Evolutionary conservation across 805 yeast genomes (phyloP), one percentile per base, ranked within the genome.

Genomic region (Pichia nakasei): DNA sequence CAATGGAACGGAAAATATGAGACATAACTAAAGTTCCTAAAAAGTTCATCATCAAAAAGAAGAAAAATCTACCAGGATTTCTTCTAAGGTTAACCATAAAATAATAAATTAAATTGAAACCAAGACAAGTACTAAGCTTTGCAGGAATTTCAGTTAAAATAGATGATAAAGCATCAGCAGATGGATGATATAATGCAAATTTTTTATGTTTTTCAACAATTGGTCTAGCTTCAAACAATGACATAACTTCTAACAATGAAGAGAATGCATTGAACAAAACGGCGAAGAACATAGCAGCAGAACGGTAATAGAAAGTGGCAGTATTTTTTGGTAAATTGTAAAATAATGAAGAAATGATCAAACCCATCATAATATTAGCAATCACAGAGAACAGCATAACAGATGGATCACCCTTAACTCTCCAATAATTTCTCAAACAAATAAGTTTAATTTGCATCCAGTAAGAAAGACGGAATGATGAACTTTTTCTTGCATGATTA

Each of bases 241-340:
- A 53, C 59, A 75, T 65, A 46, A 80, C 69, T 60, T 80, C 86
- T 53, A 78, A 64, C 47, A 79, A 57, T 17, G 81, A 77, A 17
- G 80, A 66, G 53, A 79, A 75, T 13, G 83, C 78, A 56, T 78
- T 78, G 60, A 77, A 79, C 54, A 79, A 65, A 38, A 76, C 69
- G 20, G 82, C 80, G 58, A 80, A 80, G 63, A 83, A 84, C 69
- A 83, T 65, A 38, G 80, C 72, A 35, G 86, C 77, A 52, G 79
- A 73, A 56, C 87, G 66, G 52, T 63, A 67, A 57, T 70, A 77
- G 50, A 79, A 72, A 2, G 77, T 69, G 0, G 53, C 60, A 0
- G 84, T 72, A 22, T 57, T 57, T 17, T 56, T 48, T 9, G 50
- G 38, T 49, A 76, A 54, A 51, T 78, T 75, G 60, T 74, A 78